Conservation (phyloP, 1,284 basidiomycete genomes). For the Coniophora puteana region DNA sequence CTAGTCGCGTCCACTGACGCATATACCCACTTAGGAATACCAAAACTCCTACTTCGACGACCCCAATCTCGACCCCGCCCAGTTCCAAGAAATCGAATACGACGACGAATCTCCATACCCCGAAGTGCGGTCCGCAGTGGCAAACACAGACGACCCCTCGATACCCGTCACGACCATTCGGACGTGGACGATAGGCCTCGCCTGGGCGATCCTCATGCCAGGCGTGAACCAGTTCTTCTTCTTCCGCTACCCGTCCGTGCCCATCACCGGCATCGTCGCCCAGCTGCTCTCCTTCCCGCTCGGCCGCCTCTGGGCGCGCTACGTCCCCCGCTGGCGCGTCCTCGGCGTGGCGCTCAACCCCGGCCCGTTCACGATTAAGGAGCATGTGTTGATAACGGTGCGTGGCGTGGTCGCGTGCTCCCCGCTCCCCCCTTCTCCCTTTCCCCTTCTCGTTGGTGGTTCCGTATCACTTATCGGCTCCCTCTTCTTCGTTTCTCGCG, state of each 20-base stretch:
- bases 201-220: conserved; percentile 46
- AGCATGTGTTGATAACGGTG: conserved; percentile 59
- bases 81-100: conserved; percentile 22
- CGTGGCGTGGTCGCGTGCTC: conserved; percentile 12
- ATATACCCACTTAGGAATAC: conserved; percentile 8
- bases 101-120: conserved; percentile 39
- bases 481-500: neutral
- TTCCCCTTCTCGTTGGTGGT: too few relatives aligned
- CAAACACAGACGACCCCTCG: conserved; percentile 36
- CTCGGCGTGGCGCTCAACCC: conserved; percentile 58
- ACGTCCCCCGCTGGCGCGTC: conserved; percentile 47
- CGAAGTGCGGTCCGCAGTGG: conserved; percentile 41
- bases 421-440: neutral
- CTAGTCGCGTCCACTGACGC: neutral
- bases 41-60: conserved; percentile 29
- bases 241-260: conserved; percentile 48
- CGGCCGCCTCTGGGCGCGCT: conserved; percentile 43
- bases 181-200: conserved; percentile 36
- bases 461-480: neutral
- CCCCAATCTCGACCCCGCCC: conserved; percentile 44
- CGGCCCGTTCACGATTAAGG: conserved; percentile 75
- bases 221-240: conserved; percentile 59
- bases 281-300: conserved; percentile 57
- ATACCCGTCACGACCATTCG: conserved; percentile 28
- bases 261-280: conserved; percentile 44